phyloP scores from a whole-genome alignment of 257 asterid genomes.

The Solanum appendiculatum region DNA sequence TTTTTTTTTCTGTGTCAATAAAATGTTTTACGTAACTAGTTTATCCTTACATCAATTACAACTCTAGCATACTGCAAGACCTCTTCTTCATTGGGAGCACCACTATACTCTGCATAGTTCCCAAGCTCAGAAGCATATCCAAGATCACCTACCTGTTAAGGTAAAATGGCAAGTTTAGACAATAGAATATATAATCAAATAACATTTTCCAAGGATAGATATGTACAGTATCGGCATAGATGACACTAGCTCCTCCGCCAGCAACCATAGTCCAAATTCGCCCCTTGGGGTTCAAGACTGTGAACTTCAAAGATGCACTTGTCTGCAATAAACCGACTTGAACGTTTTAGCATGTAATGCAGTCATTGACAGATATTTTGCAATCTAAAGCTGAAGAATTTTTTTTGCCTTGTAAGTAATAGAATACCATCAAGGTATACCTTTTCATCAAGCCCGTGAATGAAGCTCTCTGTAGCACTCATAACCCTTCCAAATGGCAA shows the following conservation, averaged over 20 bases:
- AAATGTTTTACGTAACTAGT: not conserved
- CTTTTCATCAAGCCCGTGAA: conserved; percentile 92
- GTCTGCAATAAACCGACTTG: conserved; percentile 41
- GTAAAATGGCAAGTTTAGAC: not conserved
- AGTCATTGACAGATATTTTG: not conserved
- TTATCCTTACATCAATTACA: conserved; percentile 69
- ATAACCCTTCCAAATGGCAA: conserved; percentile 93
- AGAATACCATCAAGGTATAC: conserved; percentile 16
- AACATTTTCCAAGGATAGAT: conserved; percentile 1
- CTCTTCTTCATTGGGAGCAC: conserved; percentile 97
- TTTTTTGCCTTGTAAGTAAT: not conserved
- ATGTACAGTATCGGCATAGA: conserved; percentile 81
- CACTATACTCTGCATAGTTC: conserved; percentile 92
- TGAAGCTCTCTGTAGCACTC: conserved; percentile 77
- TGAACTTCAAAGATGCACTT: conserved; percentile 96
- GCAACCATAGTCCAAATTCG: conserved; percentile 99
- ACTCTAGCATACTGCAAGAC: conserved; percentile 95
- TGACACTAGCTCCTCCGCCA: conserved; percentile 98
- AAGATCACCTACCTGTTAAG: conserved; percentile 80
- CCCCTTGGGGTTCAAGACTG: conserved; percentile 89
- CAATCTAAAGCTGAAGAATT: not conserved
- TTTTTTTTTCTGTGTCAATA: not conserved
- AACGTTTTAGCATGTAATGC: not conserved
- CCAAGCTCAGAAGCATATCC: conserved; percentile 95
- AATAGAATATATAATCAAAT: not conserved